A percentile compares a stretch with the other conserved stretches of the same genome.
phyloP scores from a whole-genome alignment of 306 rosid genomes.

The Urtica urens region DNA sequence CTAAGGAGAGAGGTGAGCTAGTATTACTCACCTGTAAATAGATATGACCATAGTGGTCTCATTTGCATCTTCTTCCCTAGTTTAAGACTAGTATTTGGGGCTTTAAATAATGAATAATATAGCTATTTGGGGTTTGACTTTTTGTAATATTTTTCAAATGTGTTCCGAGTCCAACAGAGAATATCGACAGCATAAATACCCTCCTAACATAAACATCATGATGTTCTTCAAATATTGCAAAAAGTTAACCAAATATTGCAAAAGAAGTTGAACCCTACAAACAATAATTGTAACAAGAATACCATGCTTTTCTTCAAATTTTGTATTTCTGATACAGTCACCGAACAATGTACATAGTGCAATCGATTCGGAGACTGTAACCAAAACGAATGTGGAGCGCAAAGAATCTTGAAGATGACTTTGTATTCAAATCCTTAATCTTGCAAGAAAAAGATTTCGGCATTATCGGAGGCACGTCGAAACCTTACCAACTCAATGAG shows the following conservation, averaged over 20 bases:
- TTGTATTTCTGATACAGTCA: background rate
- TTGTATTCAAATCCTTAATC: constrained; percentile 17
- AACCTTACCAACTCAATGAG: constrained; percentile 58
- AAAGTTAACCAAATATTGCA: too few relatives aligned
- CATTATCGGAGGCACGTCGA: constrained; percentile 63
- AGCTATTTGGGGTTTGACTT: constrained; percentile 9
- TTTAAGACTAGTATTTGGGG: constrained; percentile 15
- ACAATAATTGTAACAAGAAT: background rate
- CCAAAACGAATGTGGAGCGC: background rate
- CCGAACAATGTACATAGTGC: background rate
- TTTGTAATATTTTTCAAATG: constrained; percentile 17
- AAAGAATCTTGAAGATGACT: background rate
- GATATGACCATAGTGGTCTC: constrained; percentile 27
- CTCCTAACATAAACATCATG: too few relatives aligned
- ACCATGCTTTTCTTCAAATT: background rate
- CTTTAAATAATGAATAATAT: constrained; percentile 26
- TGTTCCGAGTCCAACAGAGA: too few relatives aligned
- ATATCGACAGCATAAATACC: too few relatives aligned
- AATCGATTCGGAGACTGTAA: background rate
- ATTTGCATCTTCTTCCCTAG: constrained; percentile 8
- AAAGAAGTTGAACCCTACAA: too few relatives aligned
- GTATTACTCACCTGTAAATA: constrained; percentile 31
- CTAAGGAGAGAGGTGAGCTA: constrained; percentile 14
- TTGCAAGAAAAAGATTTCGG: constrained; percentile 44
- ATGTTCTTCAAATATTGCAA: too few relatives aligned